These are phyloP conservation scores for Trifolium subterraneum DNA, from an alignment of 306 rosid species.

Conservation along the genomic window DNA sequence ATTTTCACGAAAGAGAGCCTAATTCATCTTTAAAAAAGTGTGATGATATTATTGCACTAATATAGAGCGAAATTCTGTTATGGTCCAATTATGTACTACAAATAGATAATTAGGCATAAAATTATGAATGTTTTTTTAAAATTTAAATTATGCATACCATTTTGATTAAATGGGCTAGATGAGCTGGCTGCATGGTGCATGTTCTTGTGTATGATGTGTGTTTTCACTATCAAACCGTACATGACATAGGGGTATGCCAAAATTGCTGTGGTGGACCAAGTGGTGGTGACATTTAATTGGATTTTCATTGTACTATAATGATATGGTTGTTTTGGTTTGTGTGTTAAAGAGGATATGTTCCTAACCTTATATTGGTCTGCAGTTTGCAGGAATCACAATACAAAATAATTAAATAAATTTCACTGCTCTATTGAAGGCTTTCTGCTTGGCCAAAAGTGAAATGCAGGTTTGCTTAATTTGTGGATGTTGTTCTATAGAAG, in stretches of 20 bases:
- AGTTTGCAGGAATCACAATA: slow-evolving; percentile 13
- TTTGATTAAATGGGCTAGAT: background rate
- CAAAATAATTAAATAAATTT: background rate
- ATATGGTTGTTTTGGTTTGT: slow-evolving; percentile 46
- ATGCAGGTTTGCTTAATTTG: slow-evolving; percentile 22
- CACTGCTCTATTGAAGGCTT: slow-evolving; percentile 34
- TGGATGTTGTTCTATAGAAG: slow-evolving; percentile 13
- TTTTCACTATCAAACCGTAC: slow-evolving; percentile 39
- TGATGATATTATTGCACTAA: background rate
- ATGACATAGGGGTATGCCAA: slow-evolving; percentile 36
- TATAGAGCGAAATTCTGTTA: background rate
- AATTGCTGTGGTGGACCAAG: slow-evolving; percentile 38
- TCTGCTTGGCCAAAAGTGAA: slow-evolving; percentile 45
- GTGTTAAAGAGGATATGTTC: slow-evolving; percentile 43
- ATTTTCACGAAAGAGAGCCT: no score
- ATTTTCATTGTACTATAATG: slow-evolving; percentile 42
- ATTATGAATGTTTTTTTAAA: background rate
- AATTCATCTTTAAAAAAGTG: background rate
- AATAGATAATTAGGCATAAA: background rate
- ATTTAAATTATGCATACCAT: background rate
- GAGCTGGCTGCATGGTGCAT: slow-evolving; percentile 40
- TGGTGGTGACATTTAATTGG: slow-evolving; percentile 37
- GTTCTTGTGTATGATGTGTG: slow-evolving; percentile 35
- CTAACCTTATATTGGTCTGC: slow-evolving; percentile 39
- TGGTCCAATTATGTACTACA: no score